A percentile compares a stretch with the other conserved stretches of the same genome.
phyloP scores from a whole-genome alignment of 2,329 filamentous ascomycete species.

The Harringtonia aguacate region DNA sequence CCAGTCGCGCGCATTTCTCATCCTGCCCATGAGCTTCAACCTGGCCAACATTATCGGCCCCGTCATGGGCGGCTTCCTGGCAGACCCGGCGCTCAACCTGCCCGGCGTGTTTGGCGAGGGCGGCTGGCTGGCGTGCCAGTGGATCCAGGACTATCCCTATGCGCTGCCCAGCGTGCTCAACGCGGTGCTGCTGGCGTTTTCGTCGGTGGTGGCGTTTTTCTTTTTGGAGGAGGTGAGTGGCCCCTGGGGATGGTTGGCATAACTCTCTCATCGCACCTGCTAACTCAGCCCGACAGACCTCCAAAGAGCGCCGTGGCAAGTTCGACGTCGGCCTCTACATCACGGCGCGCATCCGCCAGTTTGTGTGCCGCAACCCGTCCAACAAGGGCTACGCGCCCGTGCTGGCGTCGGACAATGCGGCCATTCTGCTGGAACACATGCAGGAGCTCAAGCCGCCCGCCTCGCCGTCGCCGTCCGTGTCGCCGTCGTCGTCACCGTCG shows the following conservation, averaged over 20 bases:
- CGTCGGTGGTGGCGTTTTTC: constrained; percentile 45
- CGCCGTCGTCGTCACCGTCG: too few species aligned
- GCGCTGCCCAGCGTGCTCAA: constrained; percentile 55
- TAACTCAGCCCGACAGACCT: too few species aligned
- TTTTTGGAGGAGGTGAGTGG: constrained; percentile 60
- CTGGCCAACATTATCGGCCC: constrained; percentile 34
- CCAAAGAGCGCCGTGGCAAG: constrained; percentile 31
- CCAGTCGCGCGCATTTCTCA: constrained; percentile 35
- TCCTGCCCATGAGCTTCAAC: constrained; percentile 37
- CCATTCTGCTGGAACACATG: background rate
- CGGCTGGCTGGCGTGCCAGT: constrained; percentile 47
- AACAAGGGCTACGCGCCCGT: background rate
- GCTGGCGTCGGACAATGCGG: background rate
- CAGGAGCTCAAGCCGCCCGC: too few species aligned
- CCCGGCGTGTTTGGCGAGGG: constrained; percentile 52
- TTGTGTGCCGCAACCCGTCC: background rate
- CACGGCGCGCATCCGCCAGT: constrained; percentile 4
- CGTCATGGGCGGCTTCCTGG: constrained; percentile 53
- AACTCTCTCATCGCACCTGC: too few species aligned
- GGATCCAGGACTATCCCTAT: constrained; percentile 57
- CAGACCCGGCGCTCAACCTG: constrained; percentile 53
- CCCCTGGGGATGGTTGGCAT: too few species aligned
- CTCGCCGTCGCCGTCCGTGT: too few species aligned
- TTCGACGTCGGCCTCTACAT: constrained; percentile 33
- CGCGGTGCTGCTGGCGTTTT: constrained; percentile 39